Percentiles rank a stretch among this genome's conserved stretches.
phyloP scores from a whole-genome alignment of 108 stramenopile genomes.

The Nitzschia inconspicua region DNA sequence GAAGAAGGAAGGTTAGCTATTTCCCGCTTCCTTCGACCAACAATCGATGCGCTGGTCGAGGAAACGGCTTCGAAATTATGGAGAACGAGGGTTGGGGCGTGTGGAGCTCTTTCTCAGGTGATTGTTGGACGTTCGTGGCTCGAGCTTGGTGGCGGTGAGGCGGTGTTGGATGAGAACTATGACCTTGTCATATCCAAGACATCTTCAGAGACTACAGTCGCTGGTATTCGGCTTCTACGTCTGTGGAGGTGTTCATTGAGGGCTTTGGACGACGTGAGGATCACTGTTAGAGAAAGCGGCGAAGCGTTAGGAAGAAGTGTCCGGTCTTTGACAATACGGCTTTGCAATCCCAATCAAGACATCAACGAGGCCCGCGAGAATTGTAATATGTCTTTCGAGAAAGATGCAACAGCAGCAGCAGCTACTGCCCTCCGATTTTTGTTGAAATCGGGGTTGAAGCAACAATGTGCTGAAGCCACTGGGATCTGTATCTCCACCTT shows the following conservation, averaged over 20 bases:
- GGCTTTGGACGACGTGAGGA: conserved; percentile 79
- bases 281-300: conserved; percentile 66
- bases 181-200: conserved; percentile 29
- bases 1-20: conserved; percentile 62
- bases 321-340: conserved; percentile 58
- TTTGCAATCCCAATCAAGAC: conserved; percentile 46
- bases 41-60: conserved; percentile 67
- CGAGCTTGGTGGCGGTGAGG: conserved; percentile 71
- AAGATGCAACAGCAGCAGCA: conserved; percentile 59
- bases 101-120: conserved; percentile 73
- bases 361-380: background rate
- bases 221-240: conserved; percentile 62
- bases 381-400: too few species aligned
- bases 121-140: conserved; percentile 81
- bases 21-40: conserved; percentile 53
- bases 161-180: conserved; percentile 58
- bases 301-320: conserved; percentile 62
- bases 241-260: conserved; percentile 69
- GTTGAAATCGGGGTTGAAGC: conserved; percentile 70
- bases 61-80: conserved; percentile 76
- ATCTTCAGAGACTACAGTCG: conserved; percentile 21
- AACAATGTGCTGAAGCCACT: conserved; percentile 73
- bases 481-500: conserved; percentile 72
- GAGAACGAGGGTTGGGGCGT: conserved; percentile 73
- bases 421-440: conserved; percentile 75